Conservation (phyloP, 1,139 yeast species). For the Spathaspora sp. region DNA sequence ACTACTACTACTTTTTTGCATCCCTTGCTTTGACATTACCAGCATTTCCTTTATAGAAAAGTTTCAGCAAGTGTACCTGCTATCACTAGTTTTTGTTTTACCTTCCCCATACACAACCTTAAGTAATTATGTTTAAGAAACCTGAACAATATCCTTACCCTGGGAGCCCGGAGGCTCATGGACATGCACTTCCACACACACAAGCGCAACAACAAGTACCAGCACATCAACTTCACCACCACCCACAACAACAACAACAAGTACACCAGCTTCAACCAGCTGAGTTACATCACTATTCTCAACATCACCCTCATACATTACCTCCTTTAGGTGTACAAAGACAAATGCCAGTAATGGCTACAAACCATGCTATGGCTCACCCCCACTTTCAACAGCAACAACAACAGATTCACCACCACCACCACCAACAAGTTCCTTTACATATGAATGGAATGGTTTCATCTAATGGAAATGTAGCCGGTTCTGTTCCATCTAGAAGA, state of each 20-base stretch:
- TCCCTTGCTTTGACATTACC: no score
- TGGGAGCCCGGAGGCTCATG: constrained; percentile 1
- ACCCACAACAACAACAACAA: constrained; percentile 4
- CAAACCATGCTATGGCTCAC: background rate
- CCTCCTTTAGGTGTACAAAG: constrained; percentile 5
- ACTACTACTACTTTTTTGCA: no score
- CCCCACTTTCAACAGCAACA: constrained; percentile 1
- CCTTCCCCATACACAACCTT: background rate
- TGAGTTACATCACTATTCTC: background rate
- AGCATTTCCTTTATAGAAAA: background rate
- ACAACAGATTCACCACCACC: background rate
- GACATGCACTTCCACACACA: background rate
- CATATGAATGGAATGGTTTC: constrained; percentile 1
- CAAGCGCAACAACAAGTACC: constrained; percentile 3
- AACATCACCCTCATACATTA: constrained; percentile 2
- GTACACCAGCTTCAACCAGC: constrained; percentile 1
- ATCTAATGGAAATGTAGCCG: constrained; percentile 1
- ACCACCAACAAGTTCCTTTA: background rate
- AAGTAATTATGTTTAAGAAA: constrained; percentile 7
- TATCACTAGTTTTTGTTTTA: background rate
- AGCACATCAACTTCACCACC: constrained; percentile 2
- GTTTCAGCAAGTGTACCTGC: background rate
- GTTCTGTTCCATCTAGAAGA: constrained; percentile 29
- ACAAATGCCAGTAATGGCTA: constrained; percentile 1
- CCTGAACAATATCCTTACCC: constrained; percentile 5